A percentile compares a stretch with the other conserved stretches of the same genome.
These are phyloP conservation scores for Trichophyton schoenleinii DNA, from an alignment of 2,329 filamentous ascomycete genomes.

Conservation along the genomic window DNA sequence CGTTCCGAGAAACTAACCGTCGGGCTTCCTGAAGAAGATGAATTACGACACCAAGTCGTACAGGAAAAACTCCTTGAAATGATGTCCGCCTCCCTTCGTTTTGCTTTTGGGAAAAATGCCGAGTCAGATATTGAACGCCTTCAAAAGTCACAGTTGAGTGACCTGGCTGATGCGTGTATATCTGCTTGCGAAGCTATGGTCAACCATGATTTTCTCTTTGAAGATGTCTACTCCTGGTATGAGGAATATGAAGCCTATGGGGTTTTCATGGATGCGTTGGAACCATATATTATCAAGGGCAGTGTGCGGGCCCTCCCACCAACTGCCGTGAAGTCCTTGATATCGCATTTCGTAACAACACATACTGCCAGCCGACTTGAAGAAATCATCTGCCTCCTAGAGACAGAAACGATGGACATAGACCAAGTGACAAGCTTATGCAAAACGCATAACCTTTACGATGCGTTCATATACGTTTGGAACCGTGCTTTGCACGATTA, in stretches of 20 bases:
- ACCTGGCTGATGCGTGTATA: slow-evolving; percentile 74
- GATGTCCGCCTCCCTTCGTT: slow-evolving; percentile 80
- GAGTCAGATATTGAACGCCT: slow-evolving; percentile 39
- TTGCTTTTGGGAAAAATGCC: slow-evolving; percentile 59
- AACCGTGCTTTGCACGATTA: slow-evolving; percentile 82
- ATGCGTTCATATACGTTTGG: slow-evolving; percentile 94
- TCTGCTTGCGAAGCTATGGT: slow-evolving; percentile 65
- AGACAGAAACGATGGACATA: slow-evolving; percentile 81
- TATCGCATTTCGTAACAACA: slow-evolving; percentile 64
- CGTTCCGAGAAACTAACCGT: slow-evolving; percentile 90
- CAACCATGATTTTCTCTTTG: slow-evolving; percentile 75
- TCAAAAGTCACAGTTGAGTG: slow-evolving; percentile 52
- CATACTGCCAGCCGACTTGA: slow-evolving; percentile 70
- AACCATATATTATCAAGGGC: slow-evolving; percentile 73
- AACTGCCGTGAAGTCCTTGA: slow-evolving; percentile 70
- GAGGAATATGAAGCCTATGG: slow-evolving; percentile 61
- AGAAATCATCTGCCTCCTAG: slow-evolving; percentile 87
- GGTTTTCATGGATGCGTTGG: slow-evolving; percentile 76
- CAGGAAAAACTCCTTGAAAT: slow-evolving; percentile 84
- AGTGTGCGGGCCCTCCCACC: slow-evolving; percentile 66
- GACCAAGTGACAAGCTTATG: slow-evolving; percentile 85
- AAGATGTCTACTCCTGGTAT: slow-evolving; percentile 81
- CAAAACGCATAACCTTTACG: slow-evolving; percentile 83
- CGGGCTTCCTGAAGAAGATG: slow-evolving; percentile 74
- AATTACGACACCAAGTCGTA: slow-evolving; percentile 65